These are phyloP conservation scores for Porpolomopsis calyptriformis DNA, from an alignment of 768 basidiomycete species.

Conservation along the genomic window DNA sequence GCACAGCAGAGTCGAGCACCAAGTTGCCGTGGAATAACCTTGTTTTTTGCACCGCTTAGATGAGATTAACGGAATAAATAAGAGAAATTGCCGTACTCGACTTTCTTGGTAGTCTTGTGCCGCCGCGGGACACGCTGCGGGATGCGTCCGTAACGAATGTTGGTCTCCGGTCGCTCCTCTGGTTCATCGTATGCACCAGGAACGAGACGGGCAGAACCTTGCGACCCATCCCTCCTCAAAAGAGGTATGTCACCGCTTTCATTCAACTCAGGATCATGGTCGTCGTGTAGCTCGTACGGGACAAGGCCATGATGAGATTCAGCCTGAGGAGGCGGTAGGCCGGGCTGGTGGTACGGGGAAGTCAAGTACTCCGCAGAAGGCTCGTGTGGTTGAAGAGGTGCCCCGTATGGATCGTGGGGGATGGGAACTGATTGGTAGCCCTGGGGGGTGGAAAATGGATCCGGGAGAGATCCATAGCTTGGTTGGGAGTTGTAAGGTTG, in stretches of 20 bases:
- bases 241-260: slow-evolving; percentile 64
- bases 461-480: neutral
- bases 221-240: slow-evolving; percentile 35
- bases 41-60: neutral
- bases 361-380: neutral
- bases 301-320: slow-evolving; percentile 14
- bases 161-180: slow-evolving; percentile 28
- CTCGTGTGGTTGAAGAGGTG: slow-evolving; percentile 5
- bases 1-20: slow-evolving; percentile 82
- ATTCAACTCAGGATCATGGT: slow-evolving; percentile 29
- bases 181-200: slow-evolving; percentile 36
- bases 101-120: slow-evolving; percentile 89
- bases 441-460: slow-evolving; percentile 10
- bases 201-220: slow-evolving; percentile 17
- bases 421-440: slow-evolving; percentile 18
- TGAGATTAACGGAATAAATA: no score
- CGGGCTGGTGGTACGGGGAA: slow-evolving; percentile 7
- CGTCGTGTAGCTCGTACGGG: slow-evolving; percentile 34
- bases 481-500: slow-evolving; percentile 20
- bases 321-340: slow-evolving; percentile 13
- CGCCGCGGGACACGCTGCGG: slow-evolving; percentile 83
- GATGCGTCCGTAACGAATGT: slow-evolving; percentile 81
- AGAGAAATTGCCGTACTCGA: slow-evolving; percentile 62
- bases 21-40: slow-evolving; percentile 90
- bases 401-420: slow-evolving; percentile 12